Evolutionary conservation across 345 rosid genomes (phyloP), one percentile per base, ranked within the genome.

Genomic region (Draba incana): DNA sequence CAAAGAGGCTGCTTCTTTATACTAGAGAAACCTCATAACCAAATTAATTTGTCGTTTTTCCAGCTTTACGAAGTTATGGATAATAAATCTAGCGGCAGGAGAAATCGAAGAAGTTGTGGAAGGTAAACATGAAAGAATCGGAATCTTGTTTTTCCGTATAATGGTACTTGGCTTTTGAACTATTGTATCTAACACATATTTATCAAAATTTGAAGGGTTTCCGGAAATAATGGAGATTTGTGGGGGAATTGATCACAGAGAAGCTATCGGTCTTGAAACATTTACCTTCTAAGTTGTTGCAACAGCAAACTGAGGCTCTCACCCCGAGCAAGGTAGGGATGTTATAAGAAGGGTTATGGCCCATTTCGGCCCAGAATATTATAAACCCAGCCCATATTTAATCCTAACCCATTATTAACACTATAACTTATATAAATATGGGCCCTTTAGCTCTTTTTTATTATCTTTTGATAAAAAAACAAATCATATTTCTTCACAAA

Each of bases 51-150:
- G 8, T 58, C 70, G 7, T 69, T 39, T 68, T 83, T 74, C 68
- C 92, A 91, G 99, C 80, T 91, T 91, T 74, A 82, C 90, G 16
- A 77, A 78, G 72, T 68, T 86, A 42, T 94, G 99, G 99, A 77
- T 84, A 28, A 59, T 91, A 73, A 88, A 94, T 80, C 68, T 75
- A 66, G 78, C 82, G 62, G 83, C 85, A 28, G 92, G 97, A 74
- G 77, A 85, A 73, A 81, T 85, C 35, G 81, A 79, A 82, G 89
- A 89, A 75, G 77, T 72, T 57, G 75, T 86, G 30, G 77, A 71
- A 87, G 99, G 99, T 91, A 75, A 20, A 61, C 52, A 64, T 71
- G 66, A 25, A 44, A 68, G 14, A 57, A 38, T 50, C 48, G n/a
- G 47, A 41, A 46, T 71, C 15, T 30, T 74, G 23, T 33, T 46